phyloP scores from a whole-genome alignment of 176 grass and related monocot species.

The Saccharum spontaneum region DNA sequence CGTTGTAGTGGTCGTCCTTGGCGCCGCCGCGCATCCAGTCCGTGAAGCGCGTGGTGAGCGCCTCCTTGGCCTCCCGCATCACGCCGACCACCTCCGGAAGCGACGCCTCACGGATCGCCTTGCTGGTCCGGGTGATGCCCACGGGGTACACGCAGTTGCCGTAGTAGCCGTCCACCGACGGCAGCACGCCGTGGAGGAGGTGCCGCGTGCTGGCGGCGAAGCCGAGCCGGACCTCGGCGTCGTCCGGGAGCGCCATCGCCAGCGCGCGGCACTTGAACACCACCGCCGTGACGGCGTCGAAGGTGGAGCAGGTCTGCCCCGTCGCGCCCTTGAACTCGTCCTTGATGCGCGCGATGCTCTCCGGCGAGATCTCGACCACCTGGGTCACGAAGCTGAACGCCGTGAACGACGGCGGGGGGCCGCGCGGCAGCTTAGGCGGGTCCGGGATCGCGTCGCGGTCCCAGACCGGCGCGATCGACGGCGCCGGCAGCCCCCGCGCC shows the following conservation, averaged over 20 bases:
- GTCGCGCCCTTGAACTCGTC: slow-evolving; percentile 41
- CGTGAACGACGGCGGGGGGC: slow-evolving; percentile 46
- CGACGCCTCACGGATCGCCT: slow-evolving; percentile 34
- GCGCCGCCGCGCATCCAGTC: slow-evolving; percentile 70
- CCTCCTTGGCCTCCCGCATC: slow-evolving; percentile 75
- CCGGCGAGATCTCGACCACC: slow-evolving; percentile 57
- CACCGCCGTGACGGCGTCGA: slow-evolving; percentile 72
- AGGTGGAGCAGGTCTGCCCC: slow-evolving; percentile 69
- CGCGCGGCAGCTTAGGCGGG: slow-evolving; percentile 58
- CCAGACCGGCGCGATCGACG: slow-evolving; percentile 62
- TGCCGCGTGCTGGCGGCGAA: slow-evolving; percentile 82
- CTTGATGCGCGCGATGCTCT: slow-evolving; percentile 60
- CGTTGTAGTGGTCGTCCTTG: slow-evolving; percentile 58
- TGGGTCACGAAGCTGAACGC: slow-evolving; percentile 70
- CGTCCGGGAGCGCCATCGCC: slow-evolving; percentile 39
- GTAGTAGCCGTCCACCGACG: slow-evolving; percentile 67
- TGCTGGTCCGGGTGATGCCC: slow-evolving; percentile 42
- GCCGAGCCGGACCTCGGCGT: slow-evolving; percentile 61
- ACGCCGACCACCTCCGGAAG: slow-evolving; percentile 58
- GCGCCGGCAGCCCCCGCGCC: slow-evolving; percentile 53
- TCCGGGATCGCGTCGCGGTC: slow-evolving; percentile 58
- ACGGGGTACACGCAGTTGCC: slow-evolving; percentile 81
- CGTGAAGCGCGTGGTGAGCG: slow-evolving; percentile 47
- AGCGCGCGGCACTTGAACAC: slow-evolving; percentile 66
- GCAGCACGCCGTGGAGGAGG: slow-evolving; percentile 59